Evolutionary conservation across 306 rosid species (phyloP), one percentile per base, ranked within the genome.

Genomic region (Fagus crenata): DNA sequence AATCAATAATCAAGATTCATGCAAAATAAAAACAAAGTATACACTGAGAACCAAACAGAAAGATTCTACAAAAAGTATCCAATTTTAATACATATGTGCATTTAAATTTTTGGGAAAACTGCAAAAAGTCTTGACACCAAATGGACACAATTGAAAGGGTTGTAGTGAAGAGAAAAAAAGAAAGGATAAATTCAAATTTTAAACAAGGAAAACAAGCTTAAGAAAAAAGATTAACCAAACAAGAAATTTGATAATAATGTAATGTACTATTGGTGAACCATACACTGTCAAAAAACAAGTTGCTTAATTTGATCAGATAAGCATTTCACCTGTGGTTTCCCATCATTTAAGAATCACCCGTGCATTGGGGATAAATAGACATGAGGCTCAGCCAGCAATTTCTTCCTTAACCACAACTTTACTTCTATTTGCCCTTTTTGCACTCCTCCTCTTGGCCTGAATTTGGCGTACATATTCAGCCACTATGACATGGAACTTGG

Each of bases 401-500:
- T 82, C 77, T 78, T 81, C 84, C 58, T 85, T 31, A 15, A 60
- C 69, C 46, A 76, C 75, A 6, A 49, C 81, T 74, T 78, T 80
- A 69, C 72, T 70, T 7, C 67, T 51, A 28, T 67, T 79, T 49
- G n/a, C 77, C 80, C 37, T 81, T 17, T 28, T 78, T 54, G 78
- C 35, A 41, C 69, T 83, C 75, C 84, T 86, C 73, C 90, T 64
- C 75, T 74, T 85, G 32, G 32, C 51, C 75, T 88, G 93, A 72
- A 91, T 89, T 41, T 89, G 91, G 78, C 39, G 75, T 42, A 89
- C 65, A 15, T 56, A 87, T 74, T 87, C 85, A 2, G 84, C 69
- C 1, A 86, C 69, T 68, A 93, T 3, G 55, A 82, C 80, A 76
- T 91, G 91, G 55, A 89, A 82, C 73, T 89, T 88, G 0, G 93